Base-by-base conservation (phyloP, 2,329 filamentous ascomycete genomes). In the Metarhizium album region DNA sequence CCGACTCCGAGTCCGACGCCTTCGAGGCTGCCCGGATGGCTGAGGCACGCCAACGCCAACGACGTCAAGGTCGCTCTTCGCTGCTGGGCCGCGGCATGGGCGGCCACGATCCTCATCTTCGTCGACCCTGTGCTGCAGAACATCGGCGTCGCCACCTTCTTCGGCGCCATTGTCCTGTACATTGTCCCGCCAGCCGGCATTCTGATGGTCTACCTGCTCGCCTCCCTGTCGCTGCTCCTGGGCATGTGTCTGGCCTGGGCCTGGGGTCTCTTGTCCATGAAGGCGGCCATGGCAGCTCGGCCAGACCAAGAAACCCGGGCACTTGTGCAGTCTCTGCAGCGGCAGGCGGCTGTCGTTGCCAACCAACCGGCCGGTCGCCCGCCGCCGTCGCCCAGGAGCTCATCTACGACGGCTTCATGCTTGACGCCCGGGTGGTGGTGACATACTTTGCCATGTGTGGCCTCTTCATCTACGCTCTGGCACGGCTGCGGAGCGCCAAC, bases 211-310 rank as follows among this genome's bases (percentile, higher is more conserved):
- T 72, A 72, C 52, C 54, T 76, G 2, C 60, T 76, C 5, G 69
- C 61, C 9, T 59, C 66, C 0, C 35, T 72, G 1, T 69, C 74
- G 1, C 60, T 76, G 3, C 59, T 75, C 3, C 13, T 74, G 2
- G 74, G 74, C 18, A 72, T 75, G 58, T 69, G 64, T 31, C 56
- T 74, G 0, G 73, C 67, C 4, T 76, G 74, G 73, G 71, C 64
- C 4, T 77, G 74, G 74, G 74, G 74, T 3, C 61, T 74, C 2
- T 60, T 75, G 45, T 62, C 67, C 0, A 75, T 74, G 72, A 73
- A 74, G 52, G 73, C 72, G 2, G 74, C 73, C 2, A 53, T 67
- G 8, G 70, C 72, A 1, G 66, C 67, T 2, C 62, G 74, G 14
- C 64, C 73, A 2, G 62, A 61, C 3, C 58, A 64, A 0, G 67